These are phyloP conservation scores for Dendrobium catenatum DNA, from an alignment of 106 monocot genomes.

Conservation along the genomic window DNA sequence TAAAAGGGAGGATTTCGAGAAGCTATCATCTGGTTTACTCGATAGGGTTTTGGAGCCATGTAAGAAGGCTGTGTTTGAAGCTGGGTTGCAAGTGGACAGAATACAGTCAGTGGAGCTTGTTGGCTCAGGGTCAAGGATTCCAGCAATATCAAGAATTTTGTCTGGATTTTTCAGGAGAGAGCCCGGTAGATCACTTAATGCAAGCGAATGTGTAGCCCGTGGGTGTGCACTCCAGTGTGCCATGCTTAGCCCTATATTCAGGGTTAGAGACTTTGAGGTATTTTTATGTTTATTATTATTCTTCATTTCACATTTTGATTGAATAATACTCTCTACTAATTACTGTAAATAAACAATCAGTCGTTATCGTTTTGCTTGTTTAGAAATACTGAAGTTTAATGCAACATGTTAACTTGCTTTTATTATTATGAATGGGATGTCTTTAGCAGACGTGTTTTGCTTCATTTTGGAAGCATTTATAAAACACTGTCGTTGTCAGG, in stretches of 20 bases:
- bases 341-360: neutral
- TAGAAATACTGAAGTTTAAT: neutral
- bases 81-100: constrained; percentile 31
- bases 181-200: constrained; percentile 59
- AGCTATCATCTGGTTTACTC: constrained; percentile 46
- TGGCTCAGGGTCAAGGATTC: constrained; percentile 85
- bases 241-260: constrained; percentile 72
- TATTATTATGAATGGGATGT: neutral
- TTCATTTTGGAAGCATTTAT: neutral
- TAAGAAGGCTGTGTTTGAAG: constrained; percentile 43
- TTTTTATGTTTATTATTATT: neutral
- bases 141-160: constrained; percentile 49
- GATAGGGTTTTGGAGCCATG: constrained; percentile 60
- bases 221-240: constrained; percentile 78
- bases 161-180: constrained; percentile 50
- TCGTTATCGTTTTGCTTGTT: neutral
- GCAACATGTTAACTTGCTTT: neutral
- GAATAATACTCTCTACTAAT: neutral
- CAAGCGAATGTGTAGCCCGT: constrained; percentile 74
- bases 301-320: neutral
- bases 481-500: neutral
- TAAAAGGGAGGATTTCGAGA: constrained; percentile 87
- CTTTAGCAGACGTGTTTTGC: neutral
- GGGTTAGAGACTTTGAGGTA: constrained; percentile 79
- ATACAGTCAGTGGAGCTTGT: constrained; percentile 82